Evolutionary conservation across 495 filamentous ascomycete genomes (phyloP).

Genomic region (Penicillium lagena): DNA sequence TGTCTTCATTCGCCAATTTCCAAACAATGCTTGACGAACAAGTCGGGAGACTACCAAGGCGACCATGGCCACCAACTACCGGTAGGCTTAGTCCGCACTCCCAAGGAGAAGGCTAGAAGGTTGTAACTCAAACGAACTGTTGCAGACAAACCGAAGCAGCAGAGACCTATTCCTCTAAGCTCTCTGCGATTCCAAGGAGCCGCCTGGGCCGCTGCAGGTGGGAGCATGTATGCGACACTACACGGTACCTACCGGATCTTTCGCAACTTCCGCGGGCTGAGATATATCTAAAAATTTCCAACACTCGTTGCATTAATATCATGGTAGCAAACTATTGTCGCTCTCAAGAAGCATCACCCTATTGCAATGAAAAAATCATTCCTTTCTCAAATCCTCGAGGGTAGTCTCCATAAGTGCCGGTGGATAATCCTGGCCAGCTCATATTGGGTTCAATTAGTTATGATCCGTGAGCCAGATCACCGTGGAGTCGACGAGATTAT

Average conservation of each 20-base stretch:
- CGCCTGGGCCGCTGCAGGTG: constrained; percentile 26
- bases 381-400: no score
- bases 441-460: no score
- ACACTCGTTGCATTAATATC: no score
- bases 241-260: constrained; percentile 23
- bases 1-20: constrained; percentile 12
- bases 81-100: background rate
- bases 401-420: no score
- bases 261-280: constrained; percentile 22
- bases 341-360: no score
- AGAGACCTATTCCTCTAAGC: constrained; percentile 10
- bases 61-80: constrained; percentile 1
- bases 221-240: constrained; percentile 24
- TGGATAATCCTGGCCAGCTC: no score
- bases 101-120: background rate
- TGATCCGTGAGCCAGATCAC: no score
- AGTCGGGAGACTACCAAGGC: constrained; percentile 10
- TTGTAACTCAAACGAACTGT: background rate
- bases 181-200: constrained; percentile 23
- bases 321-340: no score
- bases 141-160: constrained; percentile 3
- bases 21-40: constrained; percentile 16
- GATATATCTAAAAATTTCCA: constrained; percentile 16
- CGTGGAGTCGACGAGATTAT: no score
- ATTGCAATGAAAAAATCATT: no score